Evolutionary conservation across 768 basidiomycete species (phyloP), one percentile per base, ranked within the genome.

Genomic region (Podaxis rugospora): DNA sequence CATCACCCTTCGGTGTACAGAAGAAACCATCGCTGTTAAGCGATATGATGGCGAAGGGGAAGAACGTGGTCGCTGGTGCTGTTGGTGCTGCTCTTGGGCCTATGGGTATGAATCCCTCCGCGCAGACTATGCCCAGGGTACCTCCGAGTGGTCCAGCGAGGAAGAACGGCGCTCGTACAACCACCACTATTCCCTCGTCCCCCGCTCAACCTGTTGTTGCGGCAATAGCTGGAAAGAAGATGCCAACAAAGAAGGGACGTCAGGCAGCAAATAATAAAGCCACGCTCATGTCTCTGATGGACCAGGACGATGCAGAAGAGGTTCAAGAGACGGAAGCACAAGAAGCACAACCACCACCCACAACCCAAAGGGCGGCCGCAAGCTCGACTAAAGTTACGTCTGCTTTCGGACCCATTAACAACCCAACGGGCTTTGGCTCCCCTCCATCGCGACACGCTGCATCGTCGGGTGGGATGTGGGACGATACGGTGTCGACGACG

Each of bases 31-130:
- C 59, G 9, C 23, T 60, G 16, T 27, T 60, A 27, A 60, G 59
- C 21, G 52, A 54, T 27, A 60, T 60, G 59, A 54, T 60, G 59
- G 23, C 42, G 11, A 60, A 54, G 25, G 59, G 59, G 10, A 53
- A 46, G 23, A 60, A 54, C 21, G 59, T 23, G 2, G 51, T 59
- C 13, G 59, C 51, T 5, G 59, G 51, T 11, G 59, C 59, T 23
- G 51, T 60, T 40, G 59, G 51, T 54, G 52, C 42, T 28, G 52
- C 57, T 9, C 32, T 32, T 32, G 32, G 32, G 32, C 32, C 32
- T 13, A 60, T 54, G 28, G 32, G 47, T 14, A 52, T 35, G 37
- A 37, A 11, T 13, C 25, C 50, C 7, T 51, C 49, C 1, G 14
- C 57, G 18, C 51, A 51, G 3, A 49, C 39, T 27, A 35, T 27